Conservation (phyloP, 805 yeast genomes). For the Spathaspora sp. region DNA sequence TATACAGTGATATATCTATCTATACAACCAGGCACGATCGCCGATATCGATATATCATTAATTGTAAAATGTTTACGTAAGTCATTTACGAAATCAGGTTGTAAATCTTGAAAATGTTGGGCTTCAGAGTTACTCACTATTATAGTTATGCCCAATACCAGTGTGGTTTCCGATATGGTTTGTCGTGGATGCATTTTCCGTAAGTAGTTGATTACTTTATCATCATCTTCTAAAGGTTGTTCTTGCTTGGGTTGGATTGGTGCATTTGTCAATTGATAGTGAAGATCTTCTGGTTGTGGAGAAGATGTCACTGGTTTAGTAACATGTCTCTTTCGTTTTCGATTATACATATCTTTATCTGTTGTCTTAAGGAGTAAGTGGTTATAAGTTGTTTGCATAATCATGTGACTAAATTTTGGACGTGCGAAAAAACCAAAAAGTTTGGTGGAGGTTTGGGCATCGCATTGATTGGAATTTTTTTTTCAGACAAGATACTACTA, state of each 20-base stretch:
- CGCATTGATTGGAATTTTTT: neutral
- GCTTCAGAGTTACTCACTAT: conserved; percentile 23
- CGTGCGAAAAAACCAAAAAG: neutral
- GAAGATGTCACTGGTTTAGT: neutral
- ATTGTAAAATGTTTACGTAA: conserved; percentile 19
- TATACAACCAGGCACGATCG: conserved; percentile 18
- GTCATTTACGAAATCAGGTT: conserved; percentile 7
- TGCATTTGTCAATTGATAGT: conserved; percentile 1
- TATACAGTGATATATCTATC: conserved; percentile 28
- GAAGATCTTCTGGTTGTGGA: neutral
- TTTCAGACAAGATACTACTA: neutral
- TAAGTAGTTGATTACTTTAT: conserved; percentile 6
- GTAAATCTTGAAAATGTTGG: conserved; percentile 15
- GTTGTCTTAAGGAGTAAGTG: neutral
- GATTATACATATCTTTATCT: neutral
- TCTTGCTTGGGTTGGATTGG: neutral
- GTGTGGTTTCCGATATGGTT: neutral
- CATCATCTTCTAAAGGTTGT: conserved; percentile 4
- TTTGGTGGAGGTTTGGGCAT: neutral
- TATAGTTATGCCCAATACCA: conserved; percentile 5
- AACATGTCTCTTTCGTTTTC: conserved; percentile 1
- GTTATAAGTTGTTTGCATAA: neutral
- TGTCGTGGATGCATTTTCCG: conserved; percentile 4
- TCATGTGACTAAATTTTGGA: neutral
- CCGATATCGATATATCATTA: conserved; percentile 19